Base-by-base conservation (phyloP, 257 asterid species). In the Datura wrightii region DNA sequence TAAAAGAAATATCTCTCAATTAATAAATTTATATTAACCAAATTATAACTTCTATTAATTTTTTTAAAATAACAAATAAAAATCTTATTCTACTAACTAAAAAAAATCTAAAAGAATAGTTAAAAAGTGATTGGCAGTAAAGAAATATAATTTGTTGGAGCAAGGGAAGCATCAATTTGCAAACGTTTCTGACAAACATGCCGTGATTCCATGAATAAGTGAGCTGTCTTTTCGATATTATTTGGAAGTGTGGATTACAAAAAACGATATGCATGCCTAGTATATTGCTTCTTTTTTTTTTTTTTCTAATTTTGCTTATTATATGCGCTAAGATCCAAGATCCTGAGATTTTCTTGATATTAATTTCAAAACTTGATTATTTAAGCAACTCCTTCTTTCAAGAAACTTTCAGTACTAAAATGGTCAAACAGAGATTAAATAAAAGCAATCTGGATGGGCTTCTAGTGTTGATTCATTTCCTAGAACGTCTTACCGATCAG, bases 121-220 rank as follows among this genome's bases (percentile, higher is more conserved):
- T 24, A 24, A 39, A 62, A 16, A 37, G 52, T 16, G 13, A 59
- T 84, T 82, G 71, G 65, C 62, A 83, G 65, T 24, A 56, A 65
- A 70, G 18, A 44, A 60, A 84, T 83, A 82, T 62, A 14, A 78
- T 85, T 81, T 89, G 19, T 9, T 60, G 93, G 92, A 87, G 88
- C 41, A 82, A 87, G 91, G 87, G 89, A 86, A 86, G 82, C 42
- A 74, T 48, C 82, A 42, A 24, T 84, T 87, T 86, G 89, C 54
- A 85, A 87, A 90, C 31, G 31, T 24, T 87, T 37, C 90, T 91
- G 94, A 93, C 97, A 92, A 92, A 92, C 95, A 91, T 93, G 87
- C 96, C 88, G 79, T 86, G 85, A 37, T 71, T 67, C 44, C 90
- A 86, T 87, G 85, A 85, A 88, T 84, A 87, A 87, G 59, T 82